Conservation (phyloP, 1,284 basidiomycete genomes). For the Malassezia sp. region DNA sequence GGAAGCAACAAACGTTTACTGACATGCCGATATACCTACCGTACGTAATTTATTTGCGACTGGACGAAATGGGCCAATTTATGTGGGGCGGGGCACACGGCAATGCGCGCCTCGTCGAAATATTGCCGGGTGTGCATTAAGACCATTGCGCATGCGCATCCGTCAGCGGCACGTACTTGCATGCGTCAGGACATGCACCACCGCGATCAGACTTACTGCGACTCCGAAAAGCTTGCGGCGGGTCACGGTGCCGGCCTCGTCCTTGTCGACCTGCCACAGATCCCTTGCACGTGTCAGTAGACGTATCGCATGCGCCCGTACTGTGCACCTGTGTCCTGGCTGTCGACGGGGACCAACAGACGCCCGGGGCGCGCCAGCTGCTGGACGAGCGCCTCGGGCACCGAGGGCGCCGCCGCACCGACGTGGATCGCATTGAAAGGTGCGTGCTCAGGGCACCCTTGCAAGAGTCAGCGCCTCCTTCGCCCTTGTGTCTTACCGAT, state of each 20-base stretch:
- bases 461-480: too few relatives aligned
- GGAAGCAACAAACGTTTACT: too few relatives aligned
- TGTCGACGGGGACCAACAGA: slow-evolving; percentile 87
- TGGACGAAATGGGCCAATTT: too few relatives aligned
- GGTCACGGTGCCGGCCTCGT: slow-evolving; percentile 59
- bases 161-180: slow-evolving; percentile 36
- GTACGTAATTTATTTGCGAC: too few relatives aligned
- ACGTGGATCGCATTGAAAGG: slow-evolving; percentile 87
- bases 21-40: too few relatives aligned
- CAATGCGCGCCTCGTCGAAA: slow-evolving; percentile 1
- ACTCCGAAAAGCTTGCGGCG: slow-evolving; percentile 68
- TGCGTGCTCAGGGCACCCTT: not conserved
- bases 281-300: slow-evolving; percentile 11
- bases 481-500: too few relatives aligned
- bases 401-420: slow-evolving; percentile 61
- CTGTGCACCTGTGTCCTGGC: slow-evolving; percentile 22
- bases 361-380: slow-evolving; percentile 67
- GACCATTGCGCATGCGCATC: slow-evolving; percentile 27
- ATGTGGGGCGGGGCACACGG: too few relatives aligned
- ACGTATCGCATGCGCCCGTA: slow-evolving; percentile 6
- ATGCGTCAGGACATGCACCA: not conserved
- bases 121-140: too few relatives aligned
- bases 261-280: slow-evolving; percentile 50
- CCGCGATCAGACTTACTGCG: slow-evolving; percentile 26
- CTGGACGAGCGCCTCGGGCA: slow-evolving; percentile 60